Base-by-base conservation (phyloP, 2,329 filamentous ascomycete genomes). In the Diatrype stigma region DNA sequence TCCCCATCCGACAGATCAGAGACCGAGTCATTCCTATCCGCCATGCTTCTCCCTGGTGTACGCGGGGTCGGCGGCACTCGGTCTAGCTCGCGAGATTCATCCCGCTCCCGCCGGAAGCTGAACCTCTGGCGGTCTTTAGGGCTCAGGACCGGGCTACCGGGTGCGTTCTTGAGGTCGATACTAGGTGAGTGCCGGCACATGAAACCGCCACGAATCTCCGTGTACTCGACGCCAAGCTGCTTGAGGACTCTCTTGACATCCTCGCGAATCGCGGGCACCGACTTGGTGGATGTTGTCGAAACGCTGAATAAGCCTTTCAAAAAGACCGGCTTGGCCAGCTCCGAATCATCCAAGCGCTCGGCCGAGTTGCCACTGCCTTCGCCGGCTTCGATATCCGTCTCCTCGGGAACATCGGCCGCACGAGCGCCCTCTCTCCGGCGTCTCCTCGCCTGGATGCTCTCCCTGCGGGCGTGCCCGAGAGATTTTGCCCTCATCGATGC, bases 291-390 rank as follows among this genome's bases (percentile, higher is more conserved):
- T 6, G 94, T 99, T 0, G 94, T 99, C 3, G 90, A 95, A 49
- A 97, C 94, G 63, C 93, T 97, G 73, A 99, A 97, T 17, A 99
- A 78, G 4, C 94, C 94, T 70, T 97, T 99, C 51, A 99, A 81
- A 68, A 88, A 97, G 3, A 97, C 94, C 0, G 94, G 94, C 68
- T 96, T 96, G 48, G 93, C 86, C 54, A 93, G 82, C 59, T 95
- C 90, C 5, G 87, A 85, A 59, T 82, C 84, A 54, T 83, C 79
- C 10, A 86, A 68, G 22, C 80, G 73, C 38, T 86, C 83, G 2
- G 78, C 82, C 8, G 83, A 86, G 26, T 78, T 69, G 3, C 81
- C 80, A 52, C 81, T 85, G 32, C 76, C 75, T 51, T 84, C 80
- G 17, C 79, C 82, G 23, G 90, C 73, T 51, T 96, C 91, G 46